Conservation (phyloP, 2,329 filamentous ascomycete genomes). For the Penicillium frequentans region DNA sequence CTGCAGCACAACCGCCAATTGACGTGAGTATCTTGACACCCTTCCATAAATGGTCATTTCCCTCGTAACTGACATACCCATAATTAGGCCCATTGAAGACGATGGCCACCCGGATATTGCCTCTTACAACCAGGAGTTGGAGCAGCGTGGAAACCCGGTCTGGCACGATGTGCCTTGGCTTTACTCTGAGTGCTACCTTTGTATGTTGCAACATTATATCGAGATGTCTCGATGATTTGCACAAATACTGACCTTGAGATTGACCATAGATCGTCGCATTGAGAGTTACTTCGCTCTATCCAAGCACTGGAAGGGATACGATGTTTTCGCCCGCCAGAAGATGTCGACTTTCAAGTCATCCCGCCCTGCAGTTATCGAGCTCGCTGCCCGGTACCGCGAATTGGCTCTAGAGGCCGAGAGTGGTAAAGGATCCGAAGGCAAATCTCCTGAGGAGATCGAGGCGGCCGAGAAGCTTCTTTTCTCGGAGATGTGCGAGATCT, state of each 20-base stretch:
- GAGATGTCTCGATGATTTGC: not conserved
- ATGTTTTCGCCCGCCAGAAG: slow-evolving; percentile 88
- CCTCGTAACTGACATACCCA: not conserved
- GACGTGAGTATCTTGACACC: slow-evolving; percentile 54
- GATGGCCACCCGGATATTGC: slow-evolving; percentile 75
- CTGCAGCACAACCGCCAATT: slow-evolving; percentile 83
- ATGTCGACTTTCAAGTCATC: slow-evolving; percentile 90
- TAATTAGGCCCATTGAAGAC: slow-evolving; percentile 66
- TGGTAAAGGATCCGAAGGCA: slow-evolving; percentile 43
- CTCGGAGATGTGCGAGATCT: slow-evolving; percentile 92
- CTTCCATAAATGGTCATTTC: not conserved
- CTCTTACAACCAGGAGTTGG: slow-evolving; percentile 82
- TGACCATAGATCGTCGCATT: slow-evolving; percentile 63
- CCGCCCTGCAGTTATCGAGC: slow-evolving; percentile 78
- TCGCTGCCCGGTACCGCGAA: slow-evolving; percentile 75
- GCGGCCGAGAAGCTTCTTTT: slow-evolving; percentile 78
- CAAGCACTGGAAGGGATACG: slow-evolving; percentile 83
- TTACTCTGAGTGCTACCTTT: slow-evolving; percentile 91
- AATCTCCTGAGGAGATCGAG: slow-evolving; percentile 50
- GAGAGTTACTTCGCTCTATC: slow-evolving; percentile 75
- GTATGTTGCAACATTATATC: slow-evolving; percentile 24
- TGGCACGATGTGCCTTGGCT: slow-evolving; percentile 91
- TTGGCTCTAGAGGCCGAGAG: slow-evolving; percentile 67
- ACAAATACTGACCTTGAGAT: slow-evolving; percentile 20
- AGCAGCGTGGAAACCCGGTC: slow-evolving; percentile 67